Evolutionary conservation across 305 asterid genomes (phyloP).

Genomic region (Ajuga reptans): DNA sequence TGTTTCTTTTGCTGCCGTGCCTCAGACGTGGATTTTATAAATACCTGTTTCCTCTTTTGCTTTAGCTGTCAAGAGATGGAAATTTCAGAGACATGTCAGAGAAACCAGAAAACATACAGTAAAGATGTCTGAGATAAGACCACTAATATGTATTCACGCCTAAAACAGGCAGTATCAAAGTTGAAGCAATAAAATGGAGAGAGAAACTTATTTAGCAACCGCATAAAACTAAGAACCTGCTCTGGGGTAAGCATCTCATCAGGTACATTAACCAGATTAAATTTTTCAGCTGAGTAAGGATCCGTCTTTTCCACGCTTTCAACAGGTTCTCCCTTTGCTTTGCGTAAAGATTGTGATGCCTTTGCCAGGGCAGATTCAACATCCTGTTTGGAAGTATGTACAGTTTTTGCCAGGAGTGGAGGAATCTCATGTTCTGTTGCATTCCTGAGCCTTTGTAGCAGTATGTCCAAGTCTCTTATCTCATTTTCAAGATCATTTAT

Average conservation of each 20-base stretch:
- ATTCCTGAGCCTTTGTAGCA: constrained; percentile 54
- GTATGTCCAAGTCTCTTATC: constrained; percentile 66
- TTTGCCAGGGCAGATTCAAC: constrained; percentile 64
- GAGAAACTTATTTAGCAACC: constrained; percentile 17
- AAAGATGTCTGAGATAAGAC: background rate
- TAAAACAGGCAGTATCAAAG: constrained; percentile 1
- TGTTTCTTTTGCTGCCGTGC: constrained; percentile 83
- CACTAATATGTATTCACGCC: constrained; percentile 9
- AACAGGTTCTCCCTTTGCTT: constrained; percentile 82
- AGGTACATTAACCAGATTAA: constrained; percentile 63
- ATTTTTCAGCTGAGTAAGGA: constrained; percentile 54
- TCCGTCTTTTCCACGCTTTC: constrained; percentile 69
- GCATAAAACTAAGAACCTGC: constrained; percentile 48
- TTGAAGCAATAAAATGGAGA: constrained; percentile 13
- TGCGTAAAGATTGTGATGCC: constrained; percentile 72
- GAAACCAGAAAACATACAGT: background rate
- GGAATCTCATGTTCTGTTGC: constrained; percentile 48
- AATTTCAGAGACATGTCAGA: constrained; percentile 4
- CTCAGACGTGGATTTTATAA: constrained; percentile 74
- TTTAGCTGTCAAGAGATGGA: constrained; percentile 51
- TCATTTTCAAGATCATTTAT: constrained; percentile 92
- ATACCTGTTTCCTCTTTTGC: constrained; percentile 74
- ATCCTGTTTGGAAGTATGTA: constrained; percentile 57
- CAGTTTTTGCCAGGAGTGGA: constrained; percentile 53
- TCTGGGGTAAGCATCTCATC: constrained; percentile 75